Conservation (phyloP, 768 basidiomycete species). For the Pisolithus albus region DNA sequence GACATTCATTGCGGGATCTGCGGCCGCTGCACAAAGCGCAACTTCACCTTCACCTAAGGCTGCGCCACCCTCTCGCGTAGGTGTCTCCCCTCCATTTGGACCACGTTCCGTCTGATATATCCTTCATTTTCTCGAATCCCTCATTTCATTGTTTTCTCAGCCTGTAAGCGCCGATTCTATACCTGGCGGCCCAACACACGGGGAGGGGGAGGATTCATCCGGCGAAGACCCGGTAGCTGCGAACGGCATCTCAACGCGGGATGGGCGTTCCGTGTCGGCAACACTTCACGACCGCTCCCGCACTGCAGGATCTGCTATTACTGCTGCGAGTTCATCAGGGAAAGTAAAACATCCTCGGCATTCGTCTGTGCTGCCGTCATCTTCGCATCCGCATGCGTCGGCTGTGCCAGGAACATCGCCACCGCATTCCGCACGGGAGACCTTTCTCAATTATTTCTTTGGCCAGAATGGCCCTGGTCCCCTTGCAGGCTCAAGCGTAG, state of each 20-base stretch:
- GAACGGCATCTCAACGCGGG: slow-evolving; percentile 49
- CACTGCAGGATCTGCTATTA: slow-evolving; percentile 33
- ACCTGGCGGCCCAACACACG: slow-evolving; percentile 43
- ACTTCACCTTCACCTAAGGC: slow-evolving; percentile 36
- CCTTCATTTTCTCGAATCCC: neutral
- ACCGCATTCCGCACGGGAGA: slow-evolving; percentile 67
- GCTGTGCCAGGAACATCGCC: slow-evolving; percentile 33
- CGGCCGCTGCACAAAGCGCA: slow-evolving; percentile 49
- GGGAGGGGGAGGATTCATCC: slow-evolving; percentile 61
- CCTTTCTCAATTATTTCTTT: slow-evolving; percentile 97
- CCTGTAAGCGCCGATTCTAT: slow-evolving; percentile 58
- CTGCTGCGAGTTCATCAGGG: slow-evolving; percentile 18
- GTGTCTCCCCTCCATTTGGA: slow-evolving; percentile 17
- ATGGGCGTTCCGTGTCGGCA: slow-evolving; percentile 68
- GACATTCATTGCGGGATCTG: slow-evolving; percentile 79
- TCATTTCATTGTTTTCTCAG: slow-evolving; percentile 31
- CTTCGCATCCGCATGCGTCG: slow-evolving; percentile 29
- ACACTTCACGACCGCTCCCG: slow-evolving; percentile 71
- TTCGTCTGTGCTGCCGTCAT: slow-evolving; percentile 20
- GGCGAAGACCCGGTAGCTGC: slow-evolving; percentile 48
- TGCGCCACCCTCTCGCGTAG: slow-evolving; percentile 46
- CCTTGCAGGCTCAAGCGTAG: slow-evolving; percentile 49
- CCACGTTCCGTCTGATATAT: slow-evolving; percentile 11
- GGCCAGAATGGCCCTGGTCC: slow-evolving; percentile 82
- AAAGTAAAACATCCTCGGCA: slow-evolving; percentile 28